These are phyloP conservation scores for Calonectria henricotiae DNA, from an alignment of 2,329 filamentous ascomycete genomes.

Conservation along the genomic window DNA sequence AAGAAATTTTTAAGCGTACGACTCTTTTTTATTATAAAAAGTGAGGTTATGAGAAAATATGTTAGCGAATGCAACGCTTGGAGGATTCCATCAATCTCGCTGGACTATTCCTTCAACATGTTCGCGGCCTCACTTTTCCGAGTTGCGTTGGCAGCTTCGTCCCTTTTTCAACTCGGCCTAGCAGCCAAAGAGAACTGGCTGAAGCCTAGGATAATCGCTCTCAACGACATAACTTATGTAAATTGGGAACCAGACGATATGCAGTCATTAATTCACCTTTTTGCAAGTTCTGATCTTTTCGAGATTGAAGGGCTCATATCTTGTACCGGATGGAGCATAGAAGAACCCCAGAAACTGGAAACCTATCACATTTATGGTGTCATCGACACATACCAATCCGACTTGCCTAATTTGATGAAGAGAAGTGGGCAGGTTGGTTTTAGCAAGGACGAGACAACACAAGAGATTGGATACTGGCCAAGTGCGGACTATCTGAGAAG, in stretches of 20 bases:
- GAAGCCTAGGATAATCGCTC: constrained; percentile 8
- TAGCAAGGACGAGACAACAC: not conserved
- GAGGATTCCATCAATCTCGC: not conserved
- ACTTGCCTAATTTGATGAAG: constrained; percentile 7
- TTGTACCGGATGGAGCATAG: constrained; percentile 11
- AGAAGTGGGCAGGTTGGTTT: constrained; percentile 10
- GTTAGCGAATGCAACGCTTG: too few relatives aligned
- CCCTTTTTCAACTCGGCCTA: not conserved
- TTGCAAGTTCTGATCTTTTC: constrained; percentile 14
- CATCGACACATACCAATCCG: constrained; percentile 1
- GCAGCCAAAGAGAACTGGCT: not conserved
- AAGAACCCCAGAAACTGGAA: not conserved
- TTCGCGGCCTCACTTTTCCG: not conserved
- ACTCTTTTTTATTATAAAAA: not conserved
- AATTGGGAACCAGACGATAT: constrained; percentile 1
- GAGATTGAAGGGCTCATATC: constrained; percentile 17
- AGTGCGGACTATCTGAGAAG: constrained; percentile 5
- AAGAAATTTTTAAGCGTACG: constrained; percentile 8
- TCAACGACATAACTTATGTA: not conserved
- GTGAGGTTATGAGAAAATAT: not conserved
- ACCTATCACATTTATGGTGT: constrained; percentile 7
- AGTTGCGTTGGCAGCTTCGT: not conserved
- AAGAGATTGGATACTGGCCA: constrained; percentile 7
- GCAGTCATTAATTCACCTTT: constrained; percentile 8
- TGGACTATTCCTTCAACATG: not conserved